These are phyloP conservation scores for Fusarium zealandicum DNA, from an alignment of 2,329 filamentous ascomycete genomes.

Conservation along the genomic window DNA sequence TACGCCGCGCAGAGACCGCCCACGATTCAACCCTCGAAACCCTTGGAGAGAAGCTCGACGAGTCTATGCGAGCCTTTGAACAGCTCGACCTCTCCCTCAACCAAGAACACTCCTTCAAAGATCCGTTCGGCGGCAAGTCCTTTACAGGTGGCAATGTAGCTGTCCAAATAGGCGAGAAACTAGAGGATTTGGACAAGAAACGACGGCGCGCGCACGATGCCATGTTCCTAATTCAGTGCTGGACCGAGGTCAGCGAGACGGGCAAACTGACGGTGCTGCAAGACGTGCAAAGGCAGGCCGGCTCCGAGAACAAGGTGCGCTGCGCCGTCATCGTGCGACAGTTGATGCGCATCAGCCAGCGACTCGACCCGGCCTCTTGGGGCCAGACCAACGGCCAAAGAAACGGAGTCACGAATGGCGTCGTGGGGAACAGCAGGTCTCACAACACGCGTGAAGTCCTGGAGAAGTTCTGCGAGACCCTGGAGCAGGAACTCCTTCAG, in stretches of 20 bases:
- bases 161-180: constrained; percentile 89
- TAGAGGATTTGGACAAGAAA: constrained; percentile 95
- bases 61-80: constrained; percentile 92
- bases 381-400: constrained; percentile 64
- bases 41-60: constrained; percentile 85
- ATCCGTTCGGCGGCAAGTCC: constrained; percentile 45
- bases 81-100: constrained; percentile 85
- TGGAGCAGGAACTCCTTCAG: constrained; percentile 93
- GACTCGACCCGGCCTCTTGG: constrained; percentile 82
- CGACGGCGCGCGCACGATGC: constrained; percentile 89
- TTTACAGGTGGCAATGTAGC: constrained; percentile 83
- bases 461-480: constrained; percentile 93
- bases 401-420: constrained; percentile 59
- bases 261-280: constrained; percentile 88
- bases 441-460: constrained; percentile 85
- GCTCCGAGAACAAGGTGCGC: constrained; percentile 89
- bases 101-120: constrained; percentile 54
- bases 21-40: constrained; percentile 91
- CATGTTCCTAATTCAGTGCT: constrained; percentile 94
- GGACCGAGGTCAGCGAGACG: constrained; percentile 91
- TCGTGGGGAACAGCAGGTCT: constrained; percentile 48
- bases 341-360: constrained; percentile 90
- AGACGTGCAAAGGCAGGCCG: constrained; percentile 83
- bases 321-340: constrained; percentile 95
- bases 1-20: constrained; percentile 88